A percentile compares a stretch with the other conserved stretches of the same genome.
phyloP scores from a whole-genome alignment of 2,329 filamentous ascomycete genomes.

The Aspergillus sp. region DNA sequence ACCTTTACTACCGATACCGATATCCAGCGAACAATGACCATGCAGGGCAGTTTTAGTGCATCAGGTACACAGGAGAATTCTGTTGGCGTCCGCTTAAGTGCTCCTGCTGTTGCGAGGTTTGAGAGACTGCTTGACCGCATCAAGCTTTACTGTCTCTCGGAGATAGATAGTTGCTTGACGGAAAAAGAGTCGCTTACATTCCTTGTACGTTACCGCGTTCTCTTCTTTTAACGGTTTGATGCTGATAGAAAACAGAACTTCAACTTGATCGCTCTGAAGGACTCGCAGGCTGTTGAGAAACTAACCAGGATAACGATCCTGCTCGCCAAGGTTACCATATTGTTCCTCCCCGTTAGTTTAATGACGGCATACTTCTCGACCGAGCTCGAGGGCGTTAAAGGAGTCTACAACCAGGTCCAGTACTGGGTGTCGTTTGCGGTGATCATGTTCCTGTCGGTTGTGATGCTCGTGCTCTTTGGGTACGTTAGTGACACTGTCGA shows the following conservation, averaged over 20 bases:
- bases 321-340: conserved; percentile 71
- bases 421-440: conserved; percentile 71
- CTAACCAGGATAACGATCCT: conserved; percentile 71
- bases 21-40: conserved; percentile 27
- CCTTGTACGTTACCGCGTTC: conserved; percentile 51
- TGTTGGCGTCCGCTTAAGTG: conserved; percentile 43
- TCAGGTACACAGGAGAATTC: conserved; percentile 22
- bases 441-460: conserved; percentile 60
- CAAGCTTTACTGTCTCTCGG: conserved; percentile 60
- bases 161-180: conserved; percentile 63
- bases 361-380: conserved; percentile 75
- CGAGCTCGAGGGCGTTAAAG: conserved; percentile 58
- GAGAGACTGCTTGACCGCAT: conserved; percentile 62
- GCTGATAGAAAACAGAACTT: conserved; percentile 59
- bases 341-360: conserved; percentile 73
- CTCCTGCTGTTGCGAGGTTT: conserved; percentile 58
- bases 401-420: conserved; percentile 58
- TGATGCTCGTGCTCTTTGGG: conserved; percentile 59
- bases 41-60: conserved; percentile 25
- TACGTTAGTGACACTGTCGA: conserved; percentile 59
- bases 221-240: not conserved
- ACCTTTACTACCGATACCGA: conserved; percentile 28
- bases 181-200: conserved; percentile 71
- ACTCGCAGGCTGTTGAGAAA: conserved; percentile 69
- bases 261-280: conserved; percentile 73